phyloP scores from a whole-genome alignment of 352 stramenopile species.

The Pythium rhizo-oryzae region DNA sequence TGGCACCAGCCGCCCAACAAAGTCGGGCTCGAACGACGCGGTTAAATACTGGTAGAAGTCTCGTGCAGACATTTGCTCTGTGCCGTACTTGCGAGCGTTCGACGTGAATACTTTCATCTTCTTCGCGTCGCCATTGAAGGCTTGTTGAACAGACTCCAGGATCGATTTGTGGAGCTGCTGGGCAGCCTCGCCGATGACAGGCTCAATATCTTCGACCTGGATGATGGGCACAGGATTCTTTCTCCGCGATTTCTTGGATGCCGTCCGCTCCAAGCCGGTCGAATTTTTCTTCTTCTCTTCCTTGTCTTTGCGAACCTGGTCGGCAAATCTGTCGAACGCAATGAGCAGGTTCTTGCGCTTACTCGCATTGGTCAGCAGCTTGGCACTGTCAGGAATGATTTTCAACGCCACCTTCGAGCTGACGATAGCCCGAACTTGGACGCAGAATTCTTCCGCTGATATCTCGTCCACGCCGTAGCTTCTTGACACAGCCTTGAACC shows the following conservation, averaged over 20 bases:
- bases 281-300: slow-evolving; percentile 67
- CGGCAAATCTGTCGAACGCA: slow-evolving; percentile 65
- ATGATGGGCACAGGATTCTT: slow-evolving; percentile 49
- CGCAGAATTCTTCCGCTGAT: slow-evolving; percentile 72
- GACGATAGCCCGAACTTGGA: slow-evolving; percentile 64
- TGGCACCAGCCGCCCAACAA: slow-evolving; percentile 82
- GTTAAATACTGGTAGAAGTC: slow-evolving; percentile 92
- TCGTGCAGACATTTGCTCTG: slow-evolving; percentile 82
- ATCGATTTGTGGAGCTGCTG: slow-evolving; percentile 86
- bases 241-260: slow-evolving; percentile 39
- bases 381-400: slow-evolving; percentile 78
- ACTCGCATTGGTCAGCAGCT: slow-evolving; percentile 55
- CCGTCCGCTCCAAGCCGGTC: slow-evolving; percentile 33
- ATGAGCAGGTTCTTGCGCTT: slow-evolving; percentile 60
- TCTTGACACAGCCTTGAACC: slow-evolving; percentile 63
- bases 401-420: slow-evolving; percentile 73
- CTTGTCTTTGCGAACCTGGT: slow-evolving; percentile 75
- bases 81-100: slow-evolving; percentile 85
- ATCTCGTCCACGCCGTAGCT: slow-evolving; percentile 70
- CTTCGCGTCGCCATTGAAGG: slow-evolving; percentile 75
- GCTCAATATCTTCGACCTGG: slow-evolving; percentile 78
- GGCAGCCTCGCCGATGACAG: slow-evolving; percentile 83
- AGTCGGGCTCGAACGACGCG: slow-evolving; percentile 86
- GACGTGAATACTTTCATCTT: slow-evolving; percentile 88
- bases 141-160: slow-evolving; percentile 70